A percentile compares a stretch with the other conserved stretches of the same genome.
phyloP scores from a whole-genome alignment of 768 basidiomycete genomes.

The Panaeolus papilionaceus region DNA sequence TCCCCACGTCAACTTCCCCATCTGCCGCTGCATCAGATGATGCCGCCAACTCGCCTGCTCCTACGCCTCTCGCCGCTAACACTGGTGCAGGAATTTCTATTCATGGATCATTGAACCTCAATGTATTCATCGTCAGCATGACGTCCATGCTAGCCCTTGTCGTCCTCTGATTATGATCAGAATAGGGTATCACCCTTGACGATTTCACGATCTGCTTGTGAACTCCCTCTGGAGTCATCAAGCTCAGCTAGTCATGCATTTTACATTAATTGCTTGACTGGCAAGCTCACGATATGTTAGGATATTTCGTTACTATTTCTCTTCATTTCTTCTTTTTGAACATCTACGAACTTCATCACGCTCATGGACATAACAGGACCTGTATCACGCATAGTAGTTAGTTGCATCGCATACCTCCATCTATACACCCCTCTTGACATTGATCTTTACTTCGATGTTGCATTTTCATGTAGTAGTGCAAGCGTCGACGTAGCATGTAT shows the following conservation, averaged over 20 bases:
- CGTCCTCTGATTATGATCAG: constrained; percentile 5
- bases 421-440: not conserved
- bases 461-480: not conserved
- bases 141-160: not conserved
- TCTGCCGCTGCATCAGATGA: not conserved
- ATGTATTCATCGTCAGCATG: constrained; percentile 6
- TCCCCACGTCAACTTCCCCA: constrained; percentile 25
- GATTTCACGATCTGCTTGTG: not conserved
- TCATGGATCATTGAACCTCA: not conserved
- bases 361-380: constrained; percentile 11
- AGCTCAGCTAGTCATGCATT: constrained; percentile 2
- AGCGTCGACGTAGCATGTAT: not conserved
- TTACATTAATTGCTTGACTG: constrained; percentile 6
- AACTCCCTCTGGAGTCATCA: not conserved
- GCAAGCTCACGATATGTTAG: constrained; percentile 1
- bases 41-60: not conserved
- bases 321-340: not conserved
- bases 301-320: constrained; percentile 1
- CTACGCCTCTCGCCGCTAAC: not conserved
- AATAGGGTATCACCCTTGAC: not conserved
- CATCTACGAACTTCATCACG: constrained; percentile 7
- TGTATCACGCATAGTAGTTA: constrained; percentile 10
- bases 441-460: not conserved
- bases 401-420: constrained; percentile 6
- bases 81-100: not conserved